Conservation (phyloP, 2,329 filamentous ascomycete species). For the Talaromyces sp. region DNA sequence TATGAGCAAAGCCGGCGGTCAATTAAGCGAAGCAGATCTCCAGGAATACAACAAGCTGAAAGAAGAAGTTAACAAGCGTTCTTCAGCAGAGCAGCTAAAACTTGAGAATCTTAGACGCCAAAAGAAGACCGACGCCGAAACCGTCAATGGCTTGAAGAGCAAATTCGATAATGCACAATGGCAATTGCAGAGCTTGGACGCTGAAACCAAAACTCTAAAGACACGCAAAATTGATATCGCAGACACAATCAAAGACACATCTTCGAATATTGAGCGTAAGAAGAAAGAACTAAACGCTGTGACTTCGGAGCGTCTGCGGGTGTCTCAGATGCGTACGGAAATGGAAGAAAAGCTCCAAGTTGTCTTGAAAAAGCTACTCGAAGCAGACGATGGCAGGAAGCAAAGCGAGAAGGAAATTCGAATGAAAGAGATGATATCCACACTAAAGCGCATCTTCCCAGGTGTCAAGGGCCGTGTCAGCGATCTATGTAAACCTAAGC, state of each 20-base stretch:
- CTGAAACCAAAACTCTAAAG: slow-evolving; percentile 65
- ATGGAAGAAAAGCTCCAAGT: slow-evolving; percentile 88
- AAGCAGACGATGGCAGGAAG: slow-evolving; percentile 78
- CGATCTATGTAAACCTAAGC: slow-evolving; percentile 90
- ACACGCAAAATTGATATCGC: slow-evolving; percentile 65
- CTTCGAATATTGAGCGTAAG: slow-evolving; percentile 75
- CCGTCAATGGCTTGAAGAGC: slow-evolving; percentile 81
- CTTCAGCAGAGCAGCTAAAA: slow-evolving; percentile 75
- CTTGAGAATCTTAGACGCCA: slow-evolving; percentile 85
- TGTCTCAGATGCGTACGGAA: slow-evolving; percentile 78
- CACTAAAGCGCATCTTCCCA: slow-evolving; percentile 84
- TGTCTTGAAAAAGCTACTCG: slow-evolving; percentile 72
- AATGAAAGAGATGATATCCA: slow-evolving; percentile 77
- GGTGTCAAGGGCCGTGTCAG: slow-evolving; percentile 88
- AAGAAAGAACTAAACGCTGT: slow-evolving; percentile 87
- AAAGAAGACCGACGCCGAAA: slow-evolving; percentile 85
- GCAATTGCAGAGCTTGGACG: slow-evolving; percentile 68
- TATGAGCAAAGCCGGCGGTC: slow-evolving; percentile 79
- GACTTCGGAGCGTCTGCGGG: slow-evolving; percentile 76
- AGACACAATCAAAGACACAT: slow-evolving; percentile 62
- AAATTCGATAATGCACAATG: slow-evolving; percentile 78
- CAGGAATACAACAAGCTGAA: slow-evolving; percentile 85
- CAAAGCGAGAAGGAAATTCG: slow-evolving; percentile 78
- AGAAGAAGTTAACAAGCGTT: slow-evolving; percentile 78
- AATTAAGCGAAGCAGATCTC: slow-evolving; percentile 79